These are phyloP conservation scores for Chlorella sp. DNA, from an alignment of 139 green algal species.

Conservation along the genomic window DNA sequence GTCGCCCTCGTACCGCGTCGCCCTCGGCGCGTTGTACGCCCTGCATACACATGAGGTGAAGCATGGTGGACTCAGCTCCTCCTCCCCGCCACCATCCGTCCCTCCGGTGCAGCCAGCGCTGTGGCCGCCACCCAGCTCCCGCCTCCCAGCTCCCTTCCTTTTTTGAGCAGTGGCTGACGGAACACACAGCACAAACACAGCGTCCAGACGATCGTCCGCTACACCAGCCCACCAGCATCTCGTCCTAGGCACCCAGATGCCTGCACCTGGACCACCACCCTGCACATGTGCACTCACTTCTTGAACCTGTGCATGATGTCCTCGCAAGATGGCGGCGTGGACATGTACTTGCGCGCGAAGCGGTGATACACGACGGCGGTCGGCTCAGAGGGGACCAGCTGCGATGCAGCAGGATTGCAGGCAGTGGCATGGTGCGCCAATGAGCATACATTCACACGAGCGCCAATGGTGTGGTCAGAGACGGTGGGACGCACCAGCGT, in stretches of 20 bases:
- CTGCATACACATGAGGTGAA: not conserved
- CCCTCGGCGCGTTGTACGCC: not conserved
- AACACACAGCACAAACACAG: not conserved
- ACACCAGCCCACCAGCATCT: not conserved
- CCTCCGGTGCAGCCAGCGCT: no score
- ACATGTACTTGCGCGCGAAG: not conserved
- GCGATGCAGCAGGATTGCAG: not conserved
- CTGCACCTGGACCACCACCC: not conserved
- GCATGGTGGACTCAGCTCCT: not conserved
- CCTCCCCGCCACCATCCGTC: no score
- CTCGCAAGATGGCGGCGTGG: not conserved
- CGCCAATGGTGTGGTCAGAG: not conserved
- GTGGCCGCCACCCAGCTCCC: no score
- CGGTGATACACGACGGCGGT: not conserved
- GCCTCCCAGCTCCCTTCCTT: no score
- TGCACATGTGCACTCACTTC: not conserved
- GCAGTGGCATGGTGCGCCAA: not conserved
- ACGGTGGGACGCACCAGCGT: no score
- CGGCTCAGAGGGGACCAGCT: not conserved
- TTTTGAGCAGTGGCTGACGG: no score
- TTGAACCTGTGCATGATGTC: not conserved
- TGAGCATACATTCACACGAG: not conserved
- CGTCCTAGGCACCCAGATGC: not conserved
- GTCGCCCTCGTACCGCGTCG: not conserved
- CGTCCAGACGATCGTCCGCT: not conserved